These are phyloP conservation scores for Gyrodon lividus DNA, from an alignment of 768 basidiomycete genomes.

Conservation along the genomic window DNA sequence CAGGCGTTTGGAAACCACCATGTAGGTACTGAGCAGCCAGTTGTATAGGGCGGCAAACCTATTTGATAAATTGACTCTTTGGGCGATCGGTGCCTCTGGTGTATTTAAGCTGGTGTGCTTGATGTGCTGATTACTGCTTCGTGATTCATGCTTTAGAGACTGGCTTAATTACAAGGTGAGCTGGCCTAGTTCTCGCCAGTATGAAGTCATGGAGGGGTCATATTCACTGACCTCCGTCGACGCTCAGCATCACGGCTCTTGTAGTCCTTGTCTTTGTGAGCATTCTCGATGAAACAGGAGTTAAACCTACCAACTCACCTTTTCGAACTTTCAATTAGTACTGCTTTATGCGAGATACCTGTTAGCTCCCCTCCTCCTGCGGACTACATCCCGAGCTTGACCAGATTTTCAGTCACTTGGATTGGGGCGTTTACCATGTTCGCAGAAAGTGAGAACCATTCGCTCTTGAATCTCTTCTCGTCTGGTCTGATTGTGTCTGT, in stretches of 20 bases:
- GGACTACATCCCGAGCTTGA: too few species aligned
- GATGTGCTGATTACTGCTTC: too few species aligned
- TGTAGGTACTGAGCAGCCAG: background rate
- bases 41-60: background rate
- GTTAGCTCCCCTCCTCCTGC: background rate
- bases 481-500: background rate
- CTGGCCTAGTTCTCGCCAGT: too few species aligned
- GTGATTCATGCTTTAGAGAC: background rate
- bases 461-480: background rate
- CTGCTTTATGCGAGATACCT: background rate
- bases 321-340: background rate
- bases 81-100: background rate
- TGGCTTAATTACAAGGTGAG: background rate
- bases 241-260: slow-evolving; percentile 1
- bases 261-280: slow-evolving; percentile 3
- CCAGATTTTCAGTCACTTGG: slow-evolving; percentile 1
- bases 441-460: slow-evolving; percentile 1
- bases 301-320: background rate
- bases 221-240: background rate
- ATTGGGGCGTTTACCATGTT: slow-evolving; percentile 1
- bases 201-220: too few species aligned
- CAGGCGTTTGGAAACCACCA: too few species aligned
- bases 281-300: background rate
- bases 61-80: slow-evolving; percentile 2
- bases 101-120: background rate